Base-by-base conservation (phyloP, 176 grass and related monocot species). In the Carex littledalei region DNA sequence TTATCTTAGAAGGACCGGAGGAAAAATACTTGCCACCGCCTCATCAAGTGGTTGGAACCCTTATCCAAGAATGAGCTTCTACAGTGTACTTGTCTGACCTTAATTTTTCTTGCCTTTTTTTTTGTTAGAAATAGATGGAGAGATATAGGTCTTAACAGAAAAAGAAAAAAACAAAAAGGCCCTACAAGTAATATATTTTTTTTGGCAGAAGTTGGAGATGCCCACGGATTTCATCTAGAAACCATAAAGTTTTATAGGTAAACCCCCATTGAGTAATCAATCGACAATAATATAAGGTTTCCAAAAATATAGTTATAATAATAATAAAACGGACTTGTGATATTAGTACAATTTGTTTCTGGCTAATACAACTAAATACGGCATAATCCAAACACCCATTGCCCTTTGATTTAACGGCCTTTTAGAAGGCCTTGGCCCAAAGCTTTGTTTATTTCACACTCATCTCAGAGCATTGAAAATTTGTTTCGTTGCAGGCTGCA, bases 1-100 rank as follows among this genome's bases (percentile, higher is more conserved):
- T 8, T 83, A 97, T 79, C 91, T 97, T 21, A 89, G 81, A 88
- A 86, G 73, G 53, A 91, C 88, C 0, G 35, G 79, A 20, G 94
- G 91, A 59, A 93, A 91, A 72, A 91, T 97, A 85, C 71, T 97
- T 2, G 84, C 84, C 72, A 89, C 89, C 57, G 87, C 89, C 17
- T 90, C 91, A 1, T 88, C 84, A 5, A 57, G 84, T 0, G 86
- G 63, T 3, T 52, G 86, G 81, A 50, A 87, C 24, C 91, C 89
- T 7, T 85, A 88, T 78, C 89, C 94, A 58, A 90, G 84, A 70
- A 93, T 93, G 91, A 97, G 91, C 89, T 94, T 97, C 84, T 94
- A 92, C 84, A 93, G 93, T 89, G 94, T 97, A 82, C 8, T 75
- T 54, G 0, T 54, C 11, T 77, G 5, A 13, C 9, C 9, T 55